Percentiles rank a stretch among this genome's conserved stretches.
Evolutionary conservation across 441 rosid genomes (phyloP).

Genomic region (Gossypium trilobum): DNA sequence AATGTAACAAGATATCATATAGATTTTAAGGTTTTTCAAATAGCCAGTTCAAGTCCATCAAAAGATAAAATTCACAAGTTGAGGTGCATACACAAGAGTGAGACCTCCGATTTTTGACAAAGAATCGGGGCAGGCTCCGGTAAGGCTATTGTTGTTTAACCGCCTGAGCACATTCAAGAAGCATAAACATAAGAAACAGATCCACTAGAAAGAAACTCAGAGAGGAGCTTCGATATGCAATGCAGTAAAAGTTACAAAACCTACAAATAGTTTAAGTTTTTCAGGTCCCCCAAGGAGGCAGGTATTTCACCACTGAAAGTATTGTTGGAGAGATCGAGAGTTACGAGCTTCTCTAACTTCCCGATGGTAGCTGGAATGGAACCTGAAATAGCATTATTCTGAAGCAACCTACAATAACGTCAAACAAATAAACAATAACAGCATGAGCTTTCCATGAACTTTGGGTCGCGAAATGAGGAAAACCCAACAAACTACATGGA

Average conservation of each 20-base stretch:
- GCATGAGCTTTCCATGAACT: neutral
- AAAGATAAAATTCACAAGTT: neutral
- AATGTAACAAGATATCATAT: neutral
- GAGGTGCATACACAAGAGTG: slow-evolving; percentile 4
- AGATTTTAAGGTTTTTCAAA: neutral
- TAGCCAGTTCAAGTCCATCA: neutral
- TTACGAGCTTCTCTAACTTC: slow-evolving; percentile 62
- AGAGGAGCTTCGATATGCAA: neutral
- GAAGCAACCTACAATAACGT: slow-evolving; percentile 61
- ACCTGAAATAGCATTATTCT: slow-evolving; percentile 77
- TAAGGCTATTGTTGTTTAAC: slow-evolving; percentile 7
- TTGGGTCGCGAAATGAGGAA: neutral
- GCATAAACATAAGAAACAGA: slow-evolving; percentile 17
- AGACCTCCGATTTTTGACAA: slow-evolving; percentile 48
- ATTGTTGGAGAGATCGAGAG: slow-evolving; percentile 87
- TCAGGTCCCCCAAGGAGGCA: slow-evolving; percentile 55
- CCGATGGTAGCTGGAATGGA: slow-evolving; percentile 67
- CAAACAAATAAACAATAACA: neutral
- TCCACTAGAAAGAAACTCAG: neutral
- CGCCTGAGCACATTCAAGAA: neutral
- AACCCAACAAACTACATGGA: neutral
- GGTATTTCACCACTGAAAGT: slow-evolving; percentile 65
- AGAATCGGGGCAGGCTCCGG: neutral
- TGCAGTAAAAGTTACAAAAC: slow-evolving; percentile 17
- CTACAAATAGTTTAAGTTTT: slow-evolving; percentile 72